Base-by-base conservation (phyloP, 2,329 filamentous ascomycete species). In the Neofusicoccum ribis region DNA sequence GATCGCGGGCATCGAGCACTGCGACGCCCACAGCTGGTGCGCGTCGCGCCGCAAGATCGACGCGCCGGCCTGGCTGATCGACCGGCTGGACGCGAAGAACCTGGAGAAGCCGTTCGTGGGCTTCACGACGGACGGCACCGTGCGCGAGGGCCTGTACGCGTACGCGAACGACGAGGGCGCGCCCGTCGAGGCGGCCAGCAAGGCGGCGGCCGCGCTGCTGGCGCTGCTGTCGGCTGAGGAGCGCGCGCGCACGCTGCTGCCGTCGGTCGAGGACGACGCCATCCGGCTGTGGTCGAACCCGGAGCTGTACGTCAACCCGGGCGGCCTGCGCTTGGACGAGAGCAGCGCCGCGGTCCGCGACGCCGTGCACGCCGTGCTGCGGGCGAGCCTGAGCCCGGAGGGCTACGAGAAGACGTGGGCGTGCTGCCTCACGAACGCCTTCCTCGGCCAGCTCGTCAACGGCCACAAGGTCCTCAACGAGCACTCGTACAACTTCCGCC, bases 401-500 rank as follows among this genome's bases (percentile, higher is more conserved):
- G 90, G 91, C 14, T 93, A 91, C 76, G 75, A 83, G 17, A 92
- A 93, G 71, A 89, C 89, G 8, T 65, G 89, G 1, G 82, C 47
- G 5, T 66, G 64, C 50, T 66, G 64, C 49, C 34, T 63, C 65
- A 86, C 91, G 73, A 92, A 93, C 75, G 86, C 88, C 64, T 92
- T 92, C 77, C 83, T 93, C 0, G 90, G 90, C 50, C 84, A 90
- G 66, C 81, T 92, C 0, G 87, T 91, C 58, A 72, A 85, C 39
- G 82, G 86, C 0, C 83, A 85, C 0, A 74, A 78, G 5, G 84
- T 93, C 61, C 87, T 91, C 84, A 92, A 92, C 77, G 86, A 91
- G 73, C 86, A 85, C 77, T 91, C 88, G 1, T 93, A 93, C 82
- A 92, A 92, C 77, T 89, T 92, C 66, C 85, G 87, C 41, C 78